Evolutionary conservation across 768 basidiomycete genomes (phyloP).

Genomic region (Naganishia vaughanmartiniae): DNA sequence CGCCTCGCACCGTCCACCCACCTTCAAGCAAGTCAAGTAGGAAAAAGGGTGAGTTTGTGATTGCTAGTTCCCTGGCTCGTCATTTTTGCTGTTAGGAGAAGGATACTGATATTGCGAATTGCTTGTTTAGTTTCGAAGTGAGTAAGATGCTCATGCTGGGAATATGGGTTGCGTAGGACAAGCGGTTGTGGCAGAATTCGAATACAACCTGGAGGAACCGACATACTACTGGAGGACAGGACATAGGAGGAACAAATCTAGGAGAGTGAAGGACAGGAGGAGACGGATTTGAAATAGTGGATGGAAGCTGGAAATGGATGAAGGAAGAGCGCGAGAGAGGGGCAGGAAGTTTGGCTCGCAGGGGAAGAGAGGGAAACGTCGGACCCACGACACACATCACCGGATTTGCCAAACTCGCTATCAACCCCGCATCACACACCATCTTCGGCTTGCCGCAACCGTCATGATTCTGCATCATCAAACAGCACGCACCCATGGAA

Average conservation of each 20-base stretch:
- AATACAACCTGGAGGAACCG: neutral
- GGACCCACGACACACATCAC: too few relatives aligned
- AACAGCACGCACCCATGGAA: too few relatives aligned
- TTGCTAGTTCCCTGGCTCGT: conserved; percentile 6
- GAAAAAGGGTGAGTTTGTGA: conserved; percentile 18
- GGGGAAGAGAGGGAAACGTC: too few relatives aligned
- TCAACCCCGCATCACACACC: too few relatives aligned
- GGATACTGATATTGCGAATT: conserved; percentile 1
- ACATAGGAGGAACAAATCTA: neutral
- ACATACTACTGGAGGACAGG: neutral
- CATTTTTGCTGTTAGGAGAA: neutral
- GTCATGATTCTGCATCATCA: too few relatives aligned
- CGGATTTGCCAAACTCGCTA: too few relatives aligned
- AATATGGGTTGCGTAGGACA: neutral
- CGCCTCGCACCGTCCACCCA: conserved; percentile 10
- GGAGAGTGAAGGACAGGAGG: neutral
- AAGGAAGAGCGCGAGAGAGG: too few relatives aligned
- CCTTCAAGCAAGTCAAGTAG: conserved; percentile 28
- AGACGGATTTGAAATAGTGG: neutral
- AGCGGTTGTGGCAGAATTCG: conserved; percentile 11
- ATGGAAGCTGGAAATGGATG: neutral
- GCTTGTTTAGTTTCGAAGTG: conserved; percentile 20
- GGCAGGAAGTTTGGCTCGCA: too few relatives aligned
- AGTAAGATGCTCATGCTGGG: neutral
- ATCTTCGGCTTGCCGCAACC: too few relatives aligned